Percentiles rank a stretch among this genome's conserved stretches.
These are phyloP conservation scores for Wickerhamiella lipophila DNA, from an alignment of 805 yeast genomes.

Conservation along the genomic window DNA sequence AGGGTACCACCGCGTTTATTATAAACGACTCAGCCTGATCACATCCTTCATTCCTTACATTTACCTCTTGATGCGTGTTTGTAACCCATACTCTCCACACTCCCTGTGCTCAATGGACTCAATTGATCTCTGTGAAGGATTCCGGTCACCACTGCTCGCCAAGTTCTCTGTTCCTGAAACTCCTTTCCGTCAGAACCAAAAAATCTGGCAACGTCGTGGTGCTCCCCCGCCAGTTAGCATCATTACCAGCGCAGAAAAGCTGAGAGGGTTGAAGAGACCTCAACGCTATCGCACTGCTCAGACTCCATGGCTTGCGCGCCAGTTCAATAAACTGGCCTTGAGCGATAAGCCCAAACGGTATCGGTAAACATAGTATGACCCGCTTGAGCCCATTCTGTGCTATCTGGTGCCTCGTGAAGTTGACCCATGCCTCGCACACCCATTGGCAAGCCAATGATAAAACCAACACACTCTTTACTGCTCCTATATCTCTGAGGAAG, in stretches of 20 bases:
- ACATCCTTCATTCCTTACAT: not conserved
- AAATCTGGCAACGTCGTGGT: slow-evolving; percentile 1
- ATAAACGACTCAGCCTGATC: not conserved
- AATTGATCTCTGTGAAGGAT: slow-evolving; percentile 1
- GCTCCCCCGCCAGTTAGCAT: not conserved
- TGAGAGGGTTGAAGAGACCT: not conserved
- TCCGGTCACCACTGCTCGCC: not conserved
- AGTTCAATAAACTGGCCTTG: not conserved
- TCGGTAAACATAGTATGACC: not conserved
- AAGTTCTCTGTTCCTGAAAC: not conserved
- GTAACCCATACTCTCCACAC: not conserved
- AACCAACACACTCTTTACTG: no score
- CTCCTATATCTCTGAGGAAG: no score
- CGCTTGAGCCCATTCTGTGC: no score
- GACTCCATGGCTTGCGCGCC: slow-evolving; percentile 4
- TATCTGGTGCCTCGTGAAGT: no score
- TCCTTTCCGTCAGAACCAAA: not conserved
- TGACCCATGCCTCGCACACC: not conserved
- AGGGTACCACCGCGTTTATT: not conserved
- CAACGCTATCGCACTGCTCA: not conserved
- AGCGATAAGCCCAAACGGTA: not conserved
- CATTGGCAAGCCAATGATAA: no score
- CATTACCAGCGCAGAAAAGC: not conserved
- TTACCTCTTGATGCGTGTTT: not conserved
- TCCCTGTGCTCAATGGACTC: not conserved